A percentile compares a stretch with the other conserved stretches of the same genome.
Conservation (phyloP, 2,329 filamentous ascomycete species). For the Diaporthe eres region DNA sequence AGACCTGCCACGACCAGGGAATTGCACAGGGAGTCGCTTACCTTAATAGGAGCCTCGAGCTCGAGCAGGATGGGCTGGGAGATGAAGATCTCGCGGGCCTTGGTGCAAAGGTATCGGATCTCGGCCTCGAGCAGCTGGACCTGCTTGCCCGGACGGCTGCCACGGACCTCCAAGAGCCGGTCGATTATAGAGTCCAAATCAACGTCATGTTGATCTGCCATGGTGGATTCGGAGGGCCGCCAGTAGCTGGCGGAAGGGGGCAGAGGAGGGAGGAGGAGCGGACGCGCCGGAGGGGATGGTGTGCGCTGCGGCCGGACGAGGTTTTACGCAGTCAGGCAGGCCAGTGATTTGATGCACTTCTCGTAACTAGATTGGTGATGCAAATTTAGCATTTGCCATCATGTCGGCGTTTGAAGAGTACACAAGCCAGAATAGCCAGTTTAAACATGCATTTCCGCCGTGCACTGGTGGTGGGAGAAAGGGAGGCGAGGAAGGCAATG, state of each 20-base stretch:
- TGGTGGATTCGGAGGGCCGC: slow-evolving; percentile 59
- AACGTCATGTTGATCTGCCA: slow-evolving; percentile 84
- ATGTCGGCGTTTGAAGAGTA: not conserved
- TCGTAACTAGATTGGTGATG: slow-evolving; percentile 30
- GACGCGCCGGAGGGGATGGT: slow-evolving; percentile 43
- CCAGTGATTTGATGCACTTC: slow-evolving; percentile 42
- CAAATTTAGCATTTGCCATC: slow-evolving; percentile 23
- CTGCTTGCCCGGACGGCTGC: slow-evolving; percentile 97
- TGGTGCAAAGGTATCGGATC: slow-evolving; percentile 97
- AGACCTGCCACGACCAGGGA: slow-evolving; percentile 32
- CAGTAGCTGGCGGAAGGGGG: slow-evolving; percentile 44
- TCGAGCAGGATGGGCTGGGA: slow-evolving; percentile 98
- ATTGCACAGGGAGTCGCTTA: slow-evolving; percentile 58
- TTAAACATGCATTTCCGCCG: not conserved
- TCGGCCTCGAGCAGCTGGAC: slow-evolving; percentile 96
- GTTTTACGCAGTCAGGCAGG: slow-evolving; percentile 44
- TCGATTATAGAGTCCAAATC: slow-evolving; percentile 99
- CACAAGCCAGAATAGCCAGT: not conserved
- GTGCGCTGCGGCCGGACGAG: slow-evolving; percentile 41
- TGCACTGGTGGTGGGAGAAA: not conserved
- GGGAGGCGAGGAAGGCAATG: slow-evolving; percentile 31
- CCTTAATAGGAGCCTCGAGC: slow-evolving; percentile 99
- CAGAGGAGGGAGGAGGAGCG: slow-evolving; percentile 42
- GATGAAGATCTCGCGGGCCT: slow-evolving; percentile 99
- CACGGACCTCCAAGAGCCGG: slow-evolving; percentile 95